Percentiles rank a stretch among this genome's conserved stretches.
Conservation (phyloP, 75 land plant genomes). For the Pinus taeda region DNA sequence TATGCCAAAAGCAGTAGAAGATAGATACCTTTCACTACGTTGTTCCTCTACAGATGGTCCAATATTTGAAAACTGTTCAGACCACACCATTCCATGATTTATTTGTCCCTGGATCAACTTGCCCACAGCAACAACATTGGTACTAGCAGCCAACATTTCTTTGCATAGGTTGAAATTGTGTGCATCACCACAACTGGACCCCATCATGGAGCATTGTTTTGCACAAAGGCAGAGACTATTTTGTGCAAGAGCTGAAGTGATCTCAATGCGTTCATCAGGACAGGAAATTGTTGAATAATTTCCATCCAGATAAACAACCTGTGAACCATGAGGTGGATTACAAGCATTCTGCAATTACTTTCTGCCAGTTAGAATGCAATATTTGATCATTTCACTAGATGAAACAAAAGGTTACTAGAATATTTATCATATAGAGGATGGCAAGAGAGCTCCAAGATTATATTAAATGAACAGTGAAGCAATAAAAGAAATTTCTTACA, state of each 20-base stretch:
- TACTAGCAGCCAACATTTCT: constrained; percentile 41
- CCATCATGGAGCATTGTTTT: constrained; percentile 22
- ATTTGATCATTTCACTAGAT: neutral
- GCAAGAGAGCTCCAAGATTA: neutral
- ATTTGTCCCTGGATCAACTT: constrained; percentile 17
- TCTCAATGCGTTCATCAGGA: constrained; percentile 36
- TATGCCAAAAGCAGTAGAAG: too few relatives aligned
- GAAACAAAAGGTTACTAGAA: neutral
- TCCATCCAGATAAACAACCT: constrained; percentile 5
- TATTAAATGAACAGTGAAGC: neutral
- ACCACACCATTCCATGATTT: neutral
- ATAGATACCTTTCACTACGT: constrained; percentile 17
- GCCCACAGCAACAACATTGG: constrained; percentile 27
- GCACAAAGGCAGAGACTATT: constrained; percentile 50
- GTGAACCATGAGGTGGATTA: constrained; percentile 9
- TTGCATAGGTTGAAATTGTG: constrained; percentile 13
- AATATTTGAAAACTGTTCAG: neutral
- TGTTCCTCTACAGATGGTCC: constrained; percentile 3
- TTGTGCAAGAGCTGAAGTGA: constrained; percentile 39
- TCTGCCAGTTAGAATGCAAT: neutral
- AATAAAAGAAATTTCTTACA: constrained; percentile 21
- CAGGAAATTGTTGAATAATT: constrained; percentile 18
- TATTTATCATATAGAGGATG: neutral
- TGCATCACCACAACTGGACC: constrained; percentile 10
- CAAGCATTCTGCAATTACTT: constrained; percentile 29